A percentile compares a stretch with the other conserved stretches of the same genome.
Evolutionary conservation across 257 asterid species (phyloP).

Genomic region (Penstemon eatonii): DNA sequence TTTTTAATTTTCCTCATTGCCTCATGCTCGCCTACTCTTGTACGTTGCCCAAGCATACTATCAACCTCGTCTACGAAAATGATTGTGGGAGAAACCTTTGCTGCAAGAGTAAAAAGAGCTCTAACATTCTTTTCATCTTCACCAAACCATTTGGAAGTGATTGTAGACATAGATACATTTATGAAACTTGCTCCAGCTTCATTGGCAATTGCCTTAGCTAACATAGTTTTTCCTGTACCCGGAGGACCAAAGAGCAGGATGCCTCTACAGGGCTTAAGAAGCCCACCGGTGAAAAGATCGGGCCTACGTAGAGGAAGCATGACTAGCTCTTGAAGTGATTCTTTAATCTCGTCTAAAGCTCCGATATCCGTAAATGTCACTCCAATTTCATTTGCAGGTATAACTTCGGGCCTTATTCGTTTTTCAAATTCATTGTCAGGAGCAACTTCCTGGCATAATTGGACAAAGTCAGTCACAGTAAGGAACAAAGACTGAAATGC

Average conservation of each 20-base stretch:
- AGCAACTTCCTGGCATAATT: constrained; percentile 62
- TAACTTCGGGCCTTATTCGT: constrained; percentile 94
- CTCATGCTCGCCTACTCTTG: constrained; percentile 94
- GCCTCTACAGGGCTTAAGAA: constrained; percentile 96
- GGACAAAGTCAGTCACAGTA: constrained; percentile 21
- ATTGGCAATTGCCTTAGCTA: constrained; percentile 97
- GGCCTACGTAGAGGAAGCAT: constrained; percentile 99
- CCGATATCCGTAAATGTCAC: constrained; percentile 90
- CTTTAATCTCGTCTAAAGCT: constrained; percentile 79
- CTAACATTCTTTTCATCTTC: constrained; percentile 96
- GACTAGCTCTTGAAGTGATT: constrained; percentile 96
- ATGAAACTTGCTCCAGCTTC: constrained; percentile 99
- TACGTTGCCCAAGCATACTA: constrained; percentile 97
- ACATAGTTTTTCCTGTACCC: constrained; percentile 99
- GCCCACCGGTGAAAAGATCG: constrained; percentile 93
- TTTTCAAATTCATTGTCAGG: constrained; percentile 97
- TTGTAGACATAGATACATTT: constrained; percentile 94
- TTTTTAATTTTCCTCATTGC: constrained; percentile 97
- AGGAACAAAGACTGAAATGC: background rate
- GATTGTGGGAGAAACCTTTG: constrained; percentile 92
- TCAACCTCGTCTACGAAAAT: constrained; percentile 98
- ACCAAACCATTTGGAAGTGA: constrained; percentile 98
- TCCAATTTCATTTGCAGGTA: constrained; percentile 86
- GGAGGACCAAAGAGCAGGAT: constrained; percentile 98
- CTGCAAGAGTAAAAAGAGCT: constrained; percentile 96